A percentile compares a stretch with the other conserved stretches of the same genome.
These are phyloP conservation scores for Musa acuminata DNA, from an alignment of 176 grass and related monocot genomes.

Conservation along the genomic window DNA sequence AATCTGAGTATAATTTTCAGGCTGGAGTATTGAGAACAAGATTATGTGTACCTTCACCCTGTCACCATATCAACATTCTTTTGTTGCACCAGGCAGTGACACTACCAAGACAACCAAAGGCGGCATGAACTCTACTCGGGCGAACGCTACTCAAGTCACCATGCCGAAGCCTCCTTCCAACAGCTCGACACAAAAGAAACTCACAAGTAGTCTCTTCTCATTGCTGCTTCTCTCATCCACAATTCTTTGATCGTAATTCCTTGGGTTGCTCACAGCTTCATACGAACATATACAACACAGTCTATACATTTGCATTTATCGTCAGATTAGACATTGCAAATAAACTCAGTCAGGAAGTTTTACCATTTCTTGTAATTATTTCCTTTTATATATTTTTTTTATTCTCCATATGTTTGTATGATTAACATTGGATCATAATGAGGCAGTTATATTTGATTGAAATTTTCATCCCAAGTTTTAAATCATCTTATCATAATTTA, in stretches of 20 bases:
- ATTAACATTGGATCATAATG: too few relatives aligned
- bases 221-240: neutral
- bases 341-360: too few relatives aligned
- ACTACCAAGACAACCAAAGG: neutral
- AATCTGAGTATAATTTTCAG: too few relatives aligned
- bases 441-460: too few relatives aligned
- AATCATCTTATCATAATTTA: too few relatives aligned
- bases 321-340: neutral
- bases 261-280: neutral
- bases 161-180: neutral
- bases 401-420: neutral
- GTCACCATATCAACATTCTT: too few relatives aligned
- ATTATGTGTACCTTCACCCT: too few relatives aligned
- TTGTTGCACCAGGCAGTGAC: neutral
- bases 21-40: too few relatives aligned
- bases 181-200: neutral
- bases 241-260: neutral
- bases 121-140: neutral
- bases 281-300: neutral
- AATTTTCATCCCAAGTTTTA: too few relatives aligned
- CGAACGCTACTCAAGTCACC: neutral
- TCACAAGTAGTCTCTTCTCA: neutral
- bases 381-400: neutral
- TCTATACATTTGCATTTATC: neutral
- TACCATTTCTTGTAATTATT: neutral